Conservation (phyloP, 371 early-diverging fungal genomes). For the Rhizopus arrhizus region DNA sequence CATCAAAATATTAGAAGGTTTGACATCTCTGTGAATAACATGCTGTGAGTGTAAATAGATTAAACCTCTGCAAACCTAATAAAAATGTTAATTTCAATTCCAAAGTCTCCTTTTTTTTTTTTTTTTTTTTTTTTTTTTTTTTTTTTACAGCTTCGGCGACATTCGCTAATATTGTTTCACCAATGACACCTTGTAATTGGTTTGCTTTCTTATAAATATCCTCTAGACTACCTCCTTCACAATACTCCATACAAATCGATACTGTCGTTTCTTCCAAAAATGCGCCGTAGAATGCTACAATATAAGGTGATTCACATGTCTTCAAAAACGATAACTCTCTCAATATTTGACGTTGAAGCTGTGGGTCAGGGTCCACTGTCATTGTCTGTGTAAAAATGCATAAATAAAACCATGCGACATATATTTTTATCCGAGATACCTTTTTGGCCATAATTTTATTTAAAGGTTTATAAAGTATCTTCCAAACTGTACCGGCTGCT, state of each 20-base stretch:
- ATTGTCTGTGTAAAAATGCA: constrained; percentile 51
- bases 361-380: constrained; percentile 67
- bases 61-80: constrained; percentile 71
- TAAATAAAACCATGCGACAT: neutral
- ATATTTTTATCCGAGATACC: constrained; percentile 41
- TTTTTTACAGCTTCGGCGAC: constrained; percentile 70
- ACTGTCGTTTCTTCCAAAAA: constrained; percentile 83
- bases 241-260: constrained; percentile 94
- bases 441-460: constrained; percentile 90
- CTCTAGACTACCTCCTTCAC: constrained; percentile 83
- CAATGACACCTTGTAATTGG: constrained; percentile 64
- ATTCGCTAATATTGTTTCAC: constrained; percentile 79
- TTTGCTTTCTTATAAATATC: constrained; percentile 74
- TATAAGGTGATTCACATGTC: constrained; percentile 87
- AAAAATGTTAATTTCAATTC: neutral
- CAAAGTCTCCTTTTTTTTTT: neutral
- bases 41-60: constrained; percentile 75
- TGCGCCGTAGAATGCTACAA: constrained; percentile 93
- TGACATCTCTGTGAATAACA: constrained; percentile 92
- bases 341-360: constrained; percentile 79
- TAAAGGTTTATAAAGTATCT: constrained; percentile 79
- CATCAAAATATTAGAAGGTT: constrained; percentile 89
- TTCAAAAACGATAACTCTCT: constrained; percentile 88
- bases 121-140: neutral
- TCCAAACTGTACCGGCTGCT: constrained; percentile 89